These are phyloP conservation scores for Spizellomyces sp. DNA, from an alignment of 192 early-diverging fungal species.

Conservation along the genomic window DNA sequence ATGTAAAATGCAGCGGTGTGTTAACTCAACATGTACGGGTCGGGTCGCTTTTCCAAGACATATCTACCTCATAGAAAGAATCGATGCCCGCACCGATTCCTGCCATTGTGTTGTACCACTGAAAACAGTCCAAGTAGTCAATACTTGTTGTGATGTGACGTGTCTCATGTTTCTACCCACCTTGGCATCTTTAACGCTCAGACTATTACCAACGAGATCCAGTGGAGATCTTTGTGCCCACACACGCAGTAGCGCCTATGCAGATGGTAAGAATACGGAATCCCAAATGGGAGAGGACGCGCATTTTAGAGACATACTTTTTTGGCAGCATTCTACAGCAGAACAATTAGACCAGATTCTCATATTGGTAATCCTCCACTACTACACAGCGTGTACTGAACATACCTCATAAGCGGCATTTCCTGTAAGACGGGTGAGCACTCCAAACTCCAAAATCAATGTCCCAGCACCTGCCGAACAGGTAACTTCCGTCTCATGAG, in stretches of 20 bases:
- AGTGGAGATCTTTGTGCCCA: slow-evolving; percentile 77
- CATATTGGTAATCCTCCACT: neutral
- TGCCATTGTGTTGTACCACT: slow-evolving; percentile 74
- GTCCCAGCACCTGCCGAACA: slow-evolving; percentile 91
- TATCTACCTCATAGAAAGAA: slow-evolving; percentile 71
- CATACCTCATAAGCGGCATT: slow-evolving; percentile 75
- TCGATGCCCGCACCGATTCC: slow-evolving; percentile 90
- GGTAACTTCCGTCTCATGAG: slow-evolving; percentile 70
- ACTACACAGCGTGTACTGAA: neutral
- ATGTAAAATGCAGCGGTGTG: neutral
- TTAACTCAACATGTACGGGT: neutral
- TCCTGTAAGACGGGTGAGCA: slow-evolving; percentile 82
- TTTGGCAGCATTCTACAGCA: slow-evolving; percentile 33
- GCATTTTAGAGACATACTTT: slow-evolving; percentile 18
- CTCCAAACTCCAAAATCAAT: slow-evolving; percentile 90
- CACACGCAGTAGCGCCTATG: slow-evolving; percentile 67
- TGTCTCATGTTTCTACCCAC: slow-evolving; percentile 17
- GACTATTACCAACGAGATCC: slow-evolving; percentile 82
- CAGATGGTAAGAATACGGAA: no score
- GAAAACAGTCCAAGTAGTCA: slow-evolving; percentile 10
- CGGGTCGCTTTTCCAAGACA: neutral
- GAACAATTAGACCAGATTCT: no score
- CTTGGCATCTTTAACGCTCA: slow-evolving; percentile 65
- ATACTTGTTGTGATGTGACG: slow-evolving; percentile 15
- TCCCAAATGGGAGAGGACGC: no score